Percentiles rank a stretch among this genome's conserved stretches.
These are phyloP conservation scores for Kwoniella heveanensis DNA, from an alignment of 768 basidiomycete genomes.

Conservation along the genomic window DNA sequence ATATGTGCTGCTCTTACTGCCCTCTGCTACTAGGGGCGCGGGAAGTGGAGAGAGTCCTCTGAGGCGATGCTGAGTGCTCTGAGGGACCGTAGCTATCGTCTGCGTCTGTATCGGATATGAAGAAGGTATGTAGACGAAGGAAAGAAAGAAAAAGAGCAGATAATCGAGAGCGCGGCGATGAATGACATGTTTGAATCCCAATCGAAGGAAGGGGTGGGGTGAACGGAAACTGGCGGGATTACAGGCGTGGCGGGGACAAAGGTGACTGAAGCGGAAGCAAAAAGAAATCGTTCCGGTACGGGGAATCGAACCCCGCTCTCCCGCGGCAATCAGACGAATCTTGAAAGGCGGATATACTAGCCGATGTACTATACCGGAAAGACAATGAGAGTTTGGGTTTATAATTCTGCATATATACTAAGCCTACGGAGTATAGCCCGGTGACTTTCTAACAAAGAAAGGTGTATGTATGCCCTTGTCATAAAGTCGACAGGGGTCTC, in stretches of 20 bases:
- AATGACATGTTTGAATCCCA: too few relatives aligned
- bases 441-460: too few relatives aligned
- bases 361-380: background rate
- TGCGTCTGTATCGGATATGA: background rate
- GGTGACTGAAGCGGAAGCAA: background rate
- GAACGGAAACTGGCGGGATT: background rate
- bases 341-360: slow-evolving; percentile 1
- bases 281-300: background rate
- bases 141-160: background rate
- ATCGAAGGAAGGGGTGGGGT: too few relatives aligned
- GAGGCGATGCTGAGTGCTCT: background rate
- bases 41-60: background rate
- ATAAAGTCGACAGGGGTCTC: too few relatives aligned
- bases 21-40: background rate
- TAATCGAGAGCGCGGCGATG: background rate
- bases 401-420: background rate
- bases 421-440: too few relatives aligned
- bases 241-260: background rate
- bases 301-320: slow-evolving; percentile 2
- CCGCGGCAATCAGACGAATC: background rate
- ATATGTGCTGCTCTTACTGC: background rate
- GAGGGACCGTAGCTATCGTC: background rate
- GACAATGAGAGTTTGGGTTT: background rate
- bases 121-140: background rate
- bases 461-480: too few relatives aligned